Conservation (phyloP, 345 rosid species). For the Rubroshorea leprosula region DNA sequence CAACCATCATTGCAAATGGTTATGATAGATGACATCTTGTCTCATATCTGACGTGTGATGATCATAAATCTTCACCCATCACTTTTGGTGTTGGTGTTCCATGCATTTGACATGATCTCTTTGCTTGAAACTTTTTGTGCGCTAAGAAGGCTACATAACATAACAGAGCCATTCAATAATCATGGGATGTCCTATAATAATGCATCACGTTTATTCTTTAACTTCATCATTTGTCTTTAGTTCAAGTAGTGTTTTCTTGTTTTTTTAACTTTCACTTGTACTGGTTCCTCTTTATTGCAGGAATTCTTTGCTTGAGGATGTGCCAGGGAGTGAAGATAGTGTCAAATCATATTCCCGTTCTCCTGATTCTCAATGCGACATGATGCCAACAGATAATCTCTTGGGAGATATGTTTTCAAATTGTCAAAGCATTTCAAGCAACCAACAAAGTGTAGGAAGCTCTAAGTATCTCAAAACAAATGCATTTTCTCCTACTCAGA, state of each 20-base stretch:
- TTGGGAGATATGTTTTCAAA: slow-evolving; percentile 19
- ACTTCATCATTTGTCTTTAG: too few species aligned
- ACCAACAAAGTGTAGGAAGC: slow-evolving; percentile 22
- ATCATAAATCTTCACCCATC: too few species aligned
- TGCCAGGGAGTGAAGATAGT: slow-evolving; percentile 17
- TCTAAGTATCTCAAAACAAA: slow-evolving; percentile 25
- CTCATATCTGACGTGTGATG: too few species aligned
- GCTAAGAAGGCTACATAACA: too few species aligned
- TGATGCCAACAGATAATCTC: slow-evolving; percentile 14
- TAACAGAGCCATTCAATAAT: slow-evolving; percentile 18
- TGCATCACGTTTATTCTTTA: slow-evolving; percentile 2
- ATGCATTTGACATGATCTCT: too few species aligned
- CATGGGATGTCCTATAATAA: slow-evolving; percentile 22
- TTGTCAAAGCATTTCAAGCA: slow-evolving; percentile 13
- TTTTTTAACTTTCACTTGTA: neutral
- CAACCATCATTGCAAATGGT: too few species aligned
- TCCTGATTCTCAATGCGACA: slow-evolving; percentile 23
- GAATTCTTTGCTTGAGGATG: neutral
- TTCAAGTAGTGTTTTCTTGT: too few species aligned
- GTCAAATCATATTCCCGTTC: slow-evolving; percentile 22
- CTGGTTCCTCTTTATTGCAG: neutral
- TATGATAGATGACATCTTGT: too few species aligned
- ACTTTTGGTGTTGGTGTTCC: too few species aligned
- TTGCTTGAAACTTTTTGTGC: too few species aligned
- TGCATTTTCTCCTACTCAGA: slow-evolving; percentile 26